A percentile compares a stretch with the other conserved stretches of the same genome.
Conservation (phyloP, 352 stramenopile genomes). For the Nothophytophthora sp. region DNA sequence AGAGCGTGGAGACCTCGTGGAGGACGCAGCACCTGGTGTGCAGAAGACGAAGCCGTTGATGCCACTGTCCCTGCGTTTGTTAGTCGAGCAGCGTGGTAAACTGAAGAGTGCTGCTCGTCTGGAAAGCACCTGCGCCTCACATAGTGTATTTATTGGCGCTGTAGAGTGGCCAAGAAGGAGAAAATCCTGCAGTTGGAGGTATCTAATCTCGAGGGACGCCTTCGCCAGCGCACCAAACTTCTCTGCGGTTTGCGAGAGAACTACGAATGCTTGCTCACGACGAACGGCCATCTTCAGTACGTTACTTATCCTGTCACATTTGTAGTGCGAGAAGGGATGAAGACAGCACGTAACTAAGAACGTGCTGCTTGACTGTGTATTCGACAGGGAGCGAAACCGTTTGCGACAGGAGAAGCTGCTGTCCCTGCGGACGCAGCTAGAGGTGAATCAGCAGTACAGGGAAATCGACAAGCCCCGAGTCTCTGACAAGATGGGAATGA, state of each 20-base stretch:
- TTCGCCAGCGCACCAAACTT: conserved; percentile 34
- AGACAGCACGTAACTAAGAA: too few relatives aligned
- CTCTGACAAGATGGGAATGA: conserved; percentile 17
- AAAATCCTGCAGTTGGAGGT: conserved; percentile 36
- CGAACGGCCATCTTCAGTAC: conserved; percentile 43
- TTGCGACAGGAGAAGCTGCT: conserved; percentile 22
- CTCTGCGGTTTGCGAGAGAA: conserved; percentile 31
- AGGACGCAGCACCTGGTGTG: conserved; percentile 1
- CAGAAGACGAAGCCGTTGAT: conserved; percentile 25
- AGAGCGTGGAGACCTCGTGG: neutral
- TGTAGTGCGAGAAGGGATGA: too few relatives aligned
- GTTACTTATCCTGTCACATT: conserved; percentile 2
- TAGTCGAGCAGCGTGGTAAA: conserved; percentile 7
- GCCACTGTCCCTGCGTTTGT: conserved; percentile 35
- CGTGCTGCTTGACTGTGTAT: too few relatives aligned
- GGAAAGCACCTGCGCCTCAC: too few relatives aligned
- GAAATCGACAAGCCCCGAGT: neutral
- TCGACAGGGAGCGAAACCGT: conserved; percentile 23
- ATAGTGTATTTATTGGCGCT: neutral
- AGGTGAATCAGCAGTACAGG: conserved; percentile 4
- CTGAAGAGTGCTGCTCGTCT: neutral
- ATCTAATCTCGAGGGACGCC: conserved; percentile 29
- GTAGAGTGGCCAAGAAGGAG: conserved; percentile 49
- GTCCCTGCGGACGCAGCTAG: conserved; percentile 13
- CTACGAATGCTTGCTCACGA: conserved; percentile 41